Conservation (phyloP, 176 grass and related monocot genomes). For the Saccharum officinarum region DNA sequence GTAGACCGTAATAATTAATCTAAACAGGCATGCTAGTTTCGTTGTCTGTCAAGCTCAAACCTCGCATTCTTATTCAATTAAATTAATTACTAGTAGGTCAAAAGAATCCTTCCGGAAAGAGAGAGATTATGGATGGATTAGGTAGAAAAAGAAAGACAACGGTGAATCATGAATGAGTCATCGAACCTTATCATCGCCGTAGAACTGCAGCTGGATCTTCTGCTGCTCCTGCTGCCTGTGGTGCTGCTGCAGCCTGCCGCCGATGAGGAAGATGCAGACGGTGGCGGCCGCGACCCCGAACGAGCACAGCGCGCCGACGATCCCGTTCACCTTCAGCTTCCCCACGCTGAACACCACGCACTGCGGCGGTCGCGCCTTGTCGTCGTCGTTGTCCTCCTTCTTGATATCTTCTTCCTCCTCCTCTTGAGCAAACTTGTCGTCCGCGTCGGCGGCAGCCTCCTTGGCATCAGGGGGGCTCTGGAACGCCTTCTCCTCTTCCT, state of each 20-base stretch:
- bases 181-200: constrained; percentile 62
- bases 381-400: not conserved
- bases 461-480: constrained; percentile 10
- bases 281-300: constrained; percentile 69
- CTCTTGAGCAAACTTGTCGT: not conserved
- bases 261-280: constrained; percentile 64
- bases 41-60: not conserved
- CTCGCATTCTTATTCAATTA: not conserved
- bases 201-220: constrained; percentile 87
- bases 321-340: constrained; percentile 65
- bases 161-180: not conserved
- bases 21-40: not conserved
- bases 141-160: not conserved
- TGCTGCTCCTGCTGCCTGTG: constrained; percentile 49
- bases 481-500: constrained; percentile 15
- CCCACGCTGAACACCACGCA: constrained; percentile 54
- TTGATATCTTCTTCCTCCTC: constrained; percentile 6
- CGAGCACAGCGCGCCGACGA: constrained; percentile 83
- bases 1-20: not conserved
- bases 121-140: not conserved
- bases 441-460: not conserved
- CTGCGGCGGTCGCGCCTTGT: constrained; percentile 4
- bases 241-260: constrained; percentile 46
- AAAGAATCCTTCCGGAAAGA: not conserved
- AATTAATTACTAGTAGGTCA: not conserved